phyloP scores from a whole-genome alignment of 495 filamentous ascomycete species.

The Amorphotheca resinae region DNA sequence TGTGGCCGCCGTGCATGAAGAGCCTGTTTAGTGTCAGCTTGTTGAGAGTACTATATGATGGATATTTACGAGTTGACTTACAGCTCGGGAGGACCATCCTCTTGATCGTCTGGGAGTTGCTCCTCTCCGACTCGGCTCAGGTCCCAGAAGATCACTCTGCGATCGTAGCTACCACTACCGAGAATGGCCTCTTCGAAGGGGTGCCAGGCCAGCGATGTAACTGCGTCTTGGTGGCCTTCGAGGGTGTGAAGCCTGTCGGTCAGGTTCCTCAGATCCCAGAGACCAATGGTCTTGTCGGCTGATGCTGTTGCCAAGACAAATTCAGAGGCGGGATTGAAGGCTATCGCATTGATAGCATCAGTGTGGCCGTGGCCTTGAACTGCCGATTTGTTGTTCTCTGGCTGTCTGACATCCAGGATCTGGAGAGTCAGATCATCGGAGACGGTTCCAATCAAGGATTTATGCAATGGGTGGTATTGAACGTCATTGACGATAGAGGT shows the following conservation, averaged over 20 bases:
- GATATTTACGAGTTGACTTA: conserved; percentile 44
- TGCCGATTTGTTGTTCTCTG: conserved; percentile 49
- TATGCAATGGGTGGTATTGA: conserved; percentile 76
- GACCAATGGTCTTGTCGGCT: conserved; percentile 82
- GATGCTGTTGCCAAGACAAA: conserved; percentile 83
- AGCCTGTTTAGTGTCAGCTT: conserved; percentile 38
- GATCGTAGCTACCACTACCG: conserved; percentile 82
- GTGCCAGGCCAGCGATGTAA: conserved; percentile 89
- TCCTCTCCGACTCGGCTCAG: conserved; percentile 82
- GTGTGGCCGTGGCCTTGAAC: conserved; percentile 56
- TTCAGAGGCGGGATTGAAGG: conserved; percentile 85
- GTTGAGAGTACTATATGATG: too few relatives aligned
- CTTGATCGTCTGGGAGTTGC: conserved; percentile 87
- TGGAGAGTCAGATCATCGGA: conserved; percentile 92
- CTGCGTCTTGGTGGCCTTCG: conserved; percentile 73
- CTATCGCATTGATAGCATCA: conserved; percentile 87
- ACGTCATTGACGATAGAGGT: conserved; percentile 91
- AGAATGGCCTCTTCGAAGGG: conserved; percentile 78
- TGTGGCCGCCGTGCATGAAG: conserved; percentile 99
- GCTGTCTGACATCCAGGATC: conserved; percentile 69
- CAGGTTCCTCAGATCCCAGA: conserved; percentile 90
- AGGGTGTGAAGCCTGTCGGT: conserved; percentile 75
- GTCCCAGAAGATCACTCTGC: conserved; percentile 94
- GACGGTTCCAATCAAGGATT: conserved; percentile 75
- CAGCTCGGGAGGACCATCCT: conserved; percentile 94